Evolutionary conservation across 768 basidiomycete genomes (phyloP), one percentile per base, ranked within the genome.

Genomic region (Cubamyces sp.): DNA sequence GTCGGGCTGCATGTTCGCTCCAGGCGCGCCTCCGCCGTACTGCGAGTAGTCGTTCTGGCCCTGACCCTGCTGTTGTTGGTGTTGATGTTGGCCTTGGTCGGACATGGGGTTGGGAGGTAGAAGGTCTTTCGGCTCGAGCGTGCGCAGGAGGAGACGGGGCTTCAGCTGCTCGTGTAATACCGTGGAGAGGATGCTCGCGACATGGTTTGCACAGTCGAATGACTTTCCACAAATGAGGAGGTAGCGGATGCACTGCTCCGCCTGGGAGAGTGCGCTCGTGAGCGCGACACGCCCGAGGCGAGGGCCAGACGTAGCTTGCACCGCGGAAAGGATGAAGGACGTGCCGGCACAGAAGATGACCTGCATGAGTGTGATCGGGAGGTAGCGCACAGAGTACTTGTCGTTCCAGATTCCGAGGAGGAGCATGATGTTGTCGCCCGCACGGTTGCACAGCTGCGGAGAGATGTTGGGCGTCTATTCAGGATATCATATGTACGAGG

Each of bases 261-360:
- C 78, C 52, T 83, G 79, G 0, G 75, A 67, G 43, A 80, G 69
- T 5, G 81, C 76, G 4, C 78, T 74, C 7, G 76, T 74, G 25
- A 84, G 76, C 2, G 82, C 77, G 61, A 81, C 80, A 56, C 78
- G 73, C 0, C 81, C 83, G 3, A 81, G 73, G 3, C 83, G 81
- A 5, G 80, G 78, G 8, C 69, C 70, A n/a, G 69, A 64, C 23
- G 77, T 77, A 1, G 84, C 82, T 69, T 84, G 81, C 59, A 84
- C 79, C 18, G 83, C 82, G 19, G 77, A 76, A 42, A 86, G 76
- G 16, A 87, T 78, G 66, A 80, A 85, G 8, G 85, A 78, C 4
- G 84, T 87, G 16, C 85, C 86, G 1, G 85, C 84, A 5, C 82
- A 81, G 73, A 86, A 87, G 19, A 81, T 74, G 37, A 81, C 78